A percentile compares a stretch with the other conserved stretches of the same genome.
phyloP scores from a whole-genome alignment of 768 basidiomycete genomes.

The Mrakia blollopis region DNA sequence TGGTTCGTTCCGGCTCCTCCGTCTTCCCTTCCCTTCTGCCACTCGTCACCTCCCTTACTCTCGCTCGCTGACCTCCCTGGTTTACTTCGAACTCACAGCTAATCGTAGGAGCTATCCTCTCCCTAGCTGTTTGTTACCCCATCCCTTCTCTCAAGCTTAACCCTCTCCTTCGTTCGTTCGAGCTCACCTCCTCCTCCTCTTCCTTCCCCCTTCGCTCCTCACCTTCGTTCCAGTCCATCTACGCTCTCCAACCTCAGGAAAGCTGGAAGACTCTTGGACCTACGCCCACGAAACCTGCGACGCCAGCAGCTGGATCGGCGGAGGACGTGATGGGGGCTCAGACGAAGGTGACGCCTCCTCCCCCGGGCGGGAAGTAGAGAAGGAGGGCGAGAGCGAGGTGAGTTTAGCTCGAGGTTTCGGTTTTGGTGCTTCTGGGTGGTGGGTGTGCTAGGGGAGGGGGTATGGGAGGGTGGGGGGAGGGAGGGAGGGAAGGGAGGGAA shows the following conservation, averaged over 20 bases:
- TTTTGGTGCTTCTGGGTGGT: too few species aligned
- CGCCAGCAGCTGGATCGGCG: background rate
- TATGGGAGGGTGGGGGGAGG: too few species aligned
- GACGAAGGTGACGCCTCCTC: background rate
- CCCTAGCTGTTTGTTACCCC: background rate
- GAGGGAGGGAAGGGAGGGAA: too few species aligned
- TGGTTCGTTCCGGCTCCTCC: background rate
- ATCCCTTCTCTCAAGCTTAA: background rate
- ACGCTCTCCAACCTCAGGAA: background rate
- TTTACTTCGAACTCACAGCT: background rate
- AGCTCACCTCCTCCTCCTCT: background rate
- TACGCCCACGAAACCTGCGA: background rate
- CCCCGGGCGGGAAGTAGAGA: background rate
- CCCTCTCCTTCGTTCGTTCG: background rate
- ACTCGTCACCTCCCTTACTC: background rate
- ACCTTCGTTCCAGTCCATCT: background rate
- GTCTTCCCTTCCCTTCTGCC: background rate
- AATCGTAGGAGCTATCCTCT: background rate
- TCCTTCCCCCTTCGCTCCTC: background rate
- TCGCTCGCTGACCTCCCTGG: background rate
- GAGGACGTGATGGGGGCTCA: slow-evolving; percentile 1
- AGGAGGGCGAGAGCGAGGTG: background rate
- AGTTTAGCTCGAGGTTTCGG: background rate
- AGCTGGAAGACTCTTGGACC: background rate
- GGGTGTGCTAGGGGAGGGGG: too few species aligned